Evolutionary conservation across 2,329 filamentous ascomycete species (phyloP), one percentile per base, ranked within the genome.

Genomic region (Ophiostoma sp.): DNA sequence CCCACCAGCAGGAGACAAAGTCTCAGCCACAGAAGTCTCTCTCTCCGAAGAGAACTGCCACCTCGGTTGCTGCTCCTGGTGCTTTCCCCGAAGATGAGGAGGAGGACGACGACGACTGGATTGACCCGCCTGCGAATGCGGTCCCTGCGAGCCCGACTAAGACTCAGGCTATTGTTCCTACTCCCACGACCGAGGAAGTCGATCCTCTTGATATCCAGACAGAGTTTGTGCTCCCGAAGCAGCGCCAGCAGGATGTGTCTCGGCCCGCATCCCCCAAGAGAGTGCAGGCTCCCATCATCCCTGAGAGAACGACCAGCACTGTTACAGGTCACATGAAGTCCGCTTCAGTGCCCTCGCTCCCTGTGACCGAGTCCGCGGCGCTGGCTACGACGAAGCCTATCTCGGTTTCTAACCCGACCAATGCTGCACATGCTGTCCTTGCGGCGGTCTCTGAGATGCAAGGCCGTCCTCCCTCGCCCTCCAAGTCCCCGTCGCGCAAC

Each of bases 81-180:
- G 87, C 88, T 17, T 91, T 91, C 77, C 88, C 89, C 0, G 84
- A 86, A 69, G 74, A 75, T 2, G 72, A 73, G 2, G 87, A 89
- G 69, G 87, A 87, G 28, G 85, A 87, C 28, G 85, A 88, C n/a
- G 88, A 89, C 68, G 88, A 91, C 73, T 91, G 89, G 90, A 90
- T 91, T 76, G 84, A 72, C n/a, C 71, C 87, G 9, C 85, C 88
- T 7, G 86, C 88, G 3, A 79, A 79, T 2, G 76, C 79, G n/a
- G 82, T 80, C 64, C 85, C 82, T 71, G 83, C 84, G 9, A 85
- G 88, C 71, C 88, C 87, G 19, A 84, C 81, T 45, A 81, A 92
- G 31, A 80, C 84, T 3, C 93, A 91, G 80, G 90, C 87, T 76
- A 83, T 90, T 28, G 63, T 33, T 73, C 86, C 90, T 33, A 83